phyloP scores from a whole-genome alignment of 495 filamentous ascomycete genomes.

The Lepidopterella palustris region DNA sequence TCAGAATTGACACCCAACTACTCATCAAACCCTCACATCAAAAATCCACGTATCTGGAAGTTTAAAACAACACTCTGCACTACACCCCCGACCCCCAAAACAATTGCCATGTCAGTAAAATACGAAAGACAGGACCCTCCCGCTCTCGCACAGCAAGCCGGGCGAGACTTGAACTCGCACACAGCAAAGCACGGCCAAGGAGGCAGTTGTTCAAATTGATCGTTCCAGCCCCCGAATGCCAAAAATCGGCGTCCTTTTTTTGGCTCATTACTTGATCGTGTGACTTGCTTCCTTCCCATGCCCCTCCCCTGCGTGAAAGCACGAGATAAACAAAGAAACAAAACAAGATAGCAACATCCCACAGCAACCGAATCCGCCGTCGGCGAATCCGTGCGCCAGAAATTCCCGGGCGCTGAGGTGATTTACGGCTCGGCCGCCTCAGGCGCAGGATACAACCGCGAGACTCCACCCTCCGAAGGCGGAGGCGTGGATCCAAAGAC shows the following conservation, averaged over 20 bases:
- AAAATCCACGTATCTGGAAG: no score
- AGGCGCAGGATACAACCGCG: slow-evolving; percentile 47
- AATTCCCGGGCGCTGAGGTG: slow-evolving; percentile 43
- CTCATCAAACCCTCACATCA: not conserved
- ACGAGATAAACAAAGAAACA: not conserved
- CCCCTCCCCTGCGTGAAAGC: not conserved
- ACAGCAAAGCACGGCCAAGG: slow-evolving; percentile 38
- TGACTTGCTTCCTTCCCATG: slow-evolving; percentile 7
- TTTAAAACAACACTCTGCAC: no score
- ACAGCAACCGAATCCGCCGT: slow-evolving; percentile 50
- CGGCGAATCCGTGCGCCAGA: slow-evolving; percentile 41
- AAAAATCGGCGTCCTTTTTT: no score
- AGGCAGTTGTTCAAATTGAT: slow-evolving; percentile 41
- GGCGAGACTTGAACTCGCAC: slow-evolving; percentile 50
- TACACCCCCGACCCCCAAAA: no score
- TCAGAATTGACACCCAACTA: not conserved
- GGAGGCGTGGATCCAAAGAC: slow-evolving; percentile 43
- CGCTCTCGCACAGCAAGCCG: slow-evolving; percentile 41
- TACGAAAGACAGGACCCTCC: slow-evolving; percentile 34
- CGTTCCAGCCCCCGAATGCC: no score
- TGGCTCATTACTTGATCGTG: no score
- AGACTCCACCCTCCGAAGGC: slow-evolving; percentile 49
- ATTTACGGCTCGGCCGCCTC: slow-evolving; percentile 44
- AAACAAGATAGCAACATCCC: not conserved
- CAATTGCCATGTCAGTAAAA: slow-evolving; percentile 27